Evolutionary conservation across 805 yeast genomes (phyloP).

Genomic region (Spathaspora sp.): DNA sequence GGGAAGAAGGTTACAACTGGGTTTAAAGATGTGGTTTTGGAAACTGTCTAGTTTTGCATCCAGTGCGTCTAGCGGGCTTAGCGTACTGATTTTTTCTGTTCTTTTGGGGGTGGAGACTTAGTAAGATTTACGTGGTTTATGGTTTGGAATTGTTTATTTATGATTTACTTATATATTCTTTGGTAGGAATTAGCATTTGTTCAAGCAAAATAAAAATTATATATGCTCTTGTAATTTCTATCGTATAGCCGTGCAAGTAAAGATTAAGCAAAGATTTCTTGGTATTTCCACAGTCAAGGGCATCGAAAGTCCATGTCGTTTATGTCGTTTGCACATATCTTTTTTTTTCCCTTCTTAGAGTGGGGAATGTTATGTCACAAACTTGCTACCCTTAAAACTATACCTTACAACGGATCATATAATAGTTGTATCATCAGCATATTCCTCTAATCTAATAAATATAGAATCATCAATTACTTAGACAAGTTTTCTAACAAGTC

Average conservation of each 20-base stretch:
- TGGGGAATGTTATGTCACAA: not conserved
- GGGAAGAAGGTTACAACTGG: constrained; percentile 97
- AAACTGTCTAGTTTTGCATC: constrained; percentile 61
- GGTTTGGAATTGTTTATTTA: not conserved
- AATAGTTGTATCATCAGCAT: too few relatives aligned
- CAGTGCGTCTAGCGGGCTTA: not conserved
- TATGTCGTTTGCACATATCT: not conserved
- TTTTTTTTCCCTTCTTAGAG: not conserved
- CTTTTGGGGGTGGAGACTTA: not conserved
- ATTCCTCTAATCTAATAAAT: too few relatives aligned
- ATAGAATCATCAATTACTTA: too few relatives aligned
- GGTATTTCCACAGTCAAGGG: not conserved
- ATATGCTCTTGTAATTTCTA: too few relatives aligned
- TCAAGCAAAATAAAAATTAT: too few relatives aligned
- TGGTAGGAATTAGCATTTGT: too few relatives aligned
- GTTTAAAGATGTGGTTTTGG: constrained; percentile 98
- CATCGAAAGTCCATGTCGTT: not conserved
- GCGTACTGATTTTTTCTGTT: not conserved
- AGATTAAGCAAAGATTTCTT: not conserved
- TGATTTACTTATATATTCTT: too few relatives aligned
- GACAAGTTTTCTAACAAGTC: too few relatives aligned
- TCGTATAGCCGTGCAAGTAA: not conserved
- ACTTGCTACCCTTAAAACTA: not conserved
- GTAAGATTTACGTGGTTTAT: not conserved
- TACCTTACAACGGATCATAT: not conserved